These are phyloP conservation scores for Zea luxurians DNA, from an alignment of 176 grass and related monocot species.

Conservation along the genomic window DNA sequence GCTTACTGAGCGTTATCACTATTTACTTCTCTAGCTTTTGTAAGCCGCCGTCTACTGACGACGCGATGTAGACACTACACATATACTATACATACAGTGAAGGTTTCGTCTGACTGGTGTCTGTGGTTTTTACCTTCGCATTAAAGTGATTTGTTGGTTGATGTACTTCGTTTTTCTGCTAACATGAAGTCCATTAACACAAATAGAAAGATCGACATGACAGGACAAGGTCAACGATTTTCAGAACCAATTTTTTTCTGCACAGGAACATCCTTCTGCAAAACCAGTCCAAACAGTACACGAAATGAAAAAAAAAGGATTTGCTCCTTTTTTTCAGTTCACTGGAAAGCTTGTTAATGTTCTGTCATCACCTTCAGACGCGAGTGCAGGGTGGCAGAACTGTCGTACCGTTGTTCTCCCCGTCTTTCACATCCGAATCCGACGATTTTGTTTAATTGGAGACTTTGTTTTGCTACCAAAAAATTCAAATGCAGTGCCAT, in stretches of 20 bases:
- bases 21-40: too few species aligned
- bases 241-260: not conserved
- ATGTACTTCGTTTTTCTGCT: too few species aligned
- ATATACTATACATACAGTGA: too few species aligned
- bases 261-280: not conserved
- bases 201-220: conserved; percentile 27
- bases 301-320: not conserved
- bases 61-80: too few species aligned
- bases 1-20: too few species aligned
- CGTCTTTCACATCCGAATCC: too few species aligned
- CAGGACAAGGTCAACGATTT: conserved; percentile 35
- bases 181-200: too few species aligned
- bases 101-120: too few species aligned
- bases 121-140: too few species aligned
- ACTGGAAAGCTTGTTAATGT: not conserved
- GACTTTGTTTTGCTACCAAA: conserved; percentile 42
- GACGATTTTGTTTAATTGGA: conserved; percentile 15
- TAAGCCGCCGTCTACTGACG: too few species aligned
- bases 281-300: not conserved
- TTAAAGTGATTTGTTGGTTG: too few species aligned
- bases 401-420: not conserved
- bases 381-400: not conserved
- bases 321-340: not conserved
- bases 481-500: conserved; percentile 9
- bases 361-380: not conserved